Conservation (phyloP, 2,329 filamentous ascomycete genomes). For the Fusarium heterosporum region DNA sequence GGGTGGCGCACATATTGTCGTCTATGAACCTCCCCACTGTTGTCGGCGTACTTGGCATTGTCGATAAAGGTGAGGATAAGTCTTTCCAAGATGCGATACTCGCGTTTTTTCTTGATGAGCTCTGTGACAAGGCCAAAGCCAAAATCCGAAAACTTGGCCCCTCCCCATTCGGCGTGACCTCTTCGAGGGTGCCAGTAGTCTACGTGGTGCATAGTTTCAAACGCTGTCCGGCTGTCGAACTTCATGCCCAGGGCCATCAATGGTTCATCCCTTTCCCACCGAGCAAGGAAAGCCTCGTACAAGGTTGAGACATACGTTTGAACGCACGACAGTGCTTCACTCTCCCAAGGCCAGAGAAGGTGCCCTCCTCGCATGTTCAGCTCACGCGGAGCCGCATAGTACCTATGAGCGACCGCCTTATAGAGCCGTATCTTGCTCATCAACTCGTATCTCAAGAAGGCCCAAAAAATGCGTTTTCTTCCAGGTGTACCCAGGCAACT, state of each 20-base stretch:
- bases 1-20: neutral
- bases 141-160: neutral
- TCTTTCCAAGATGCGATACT: no score
- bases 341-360: neutral
- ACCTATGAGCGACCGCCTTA: neutral
- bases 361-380: neutral
- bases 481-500: neutral
- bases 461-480: conserved; percentile 6
- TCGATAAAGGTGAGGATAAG: neutral
- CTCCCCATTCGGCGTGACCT: fast-evolving
- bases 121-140: neutral
- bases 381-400: neutral
- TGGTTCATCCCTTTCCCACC: neutral
- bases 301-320: neutral
- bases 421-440: conserved; percentile 3
- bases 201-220: neutral
- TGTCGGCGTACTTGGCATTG: neutral
- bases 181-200: no score
- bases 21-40: neutral
- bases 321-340: conserved; percentile 5
- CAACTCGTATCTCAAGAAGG: conserved; percentile 6
- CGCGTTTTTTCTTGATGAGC: neutral
- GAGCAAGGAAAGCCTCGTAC: neutral
- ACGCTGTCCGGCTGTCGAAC: neutral
- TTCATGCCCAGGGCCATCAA: neutral